Conservation (phyloP, 371 early-diverging fungal genomes). For the Nematocida sp. region DNA sequence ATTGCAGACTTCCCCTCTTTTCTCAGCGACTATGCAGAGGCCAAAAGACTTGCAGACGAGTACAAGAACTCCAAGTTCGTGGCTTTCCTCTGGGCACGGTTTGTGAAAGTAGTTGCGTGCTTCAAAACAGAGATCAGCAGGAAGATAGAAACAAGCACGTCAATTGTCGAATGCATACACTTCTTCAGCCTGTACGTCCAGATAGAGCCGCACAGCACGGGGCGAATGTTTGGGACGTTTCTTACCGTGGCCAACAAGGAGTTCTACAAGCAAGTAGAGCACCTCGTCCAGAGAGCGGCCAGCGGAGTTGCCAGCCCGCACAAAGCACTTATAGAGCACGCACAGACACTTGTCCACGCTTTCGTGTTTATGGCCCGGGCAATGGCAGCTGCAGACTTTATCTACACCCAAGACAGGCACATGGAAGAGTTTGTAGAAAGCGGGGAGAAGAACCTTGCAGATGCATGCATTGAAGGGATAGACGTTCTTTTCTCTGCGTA, state of each 20-base stretch:
- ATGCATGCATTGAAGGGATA: neutral
- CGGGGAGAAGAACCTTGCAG: neutral
- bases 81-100: constrained; percentile 15
- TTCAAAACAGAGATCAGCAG: constrained; percentile 39
- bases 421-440: constrained; percentile 15
- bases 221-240: constrained; percentile 28
- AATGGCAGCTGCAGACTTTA: neutral
- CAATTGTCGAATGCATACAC: constrained; percentile 39
- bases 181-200: constrained; percentile 40
- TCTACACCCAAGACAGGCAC: constrained; percentile 24
- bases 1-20: constrained; percentile 25
- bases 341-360: neutral
- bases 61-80: constrained; percentile 33
- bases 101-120: neutral
- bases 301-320: neutral
- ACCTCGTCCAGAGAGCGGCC: neutral
- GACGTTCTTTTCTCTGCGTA: neutral
- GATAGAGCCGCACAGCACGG: constrained; percentile 36
- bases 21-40: constrained; percentile 16
- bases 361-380: constrained; percentile 11
- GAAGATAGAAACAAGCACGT: constrained; percentile 15
- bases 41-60: neutral
- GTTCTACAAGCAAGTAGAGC: constrained; percentile 5
- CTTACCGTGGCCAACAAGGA: constrained; percentile 43
- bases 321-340: neutral